phyloP scores from a whole-genome alignment of 441 rosid genomes.

The Euphorbia neoarborescens region DNA sequence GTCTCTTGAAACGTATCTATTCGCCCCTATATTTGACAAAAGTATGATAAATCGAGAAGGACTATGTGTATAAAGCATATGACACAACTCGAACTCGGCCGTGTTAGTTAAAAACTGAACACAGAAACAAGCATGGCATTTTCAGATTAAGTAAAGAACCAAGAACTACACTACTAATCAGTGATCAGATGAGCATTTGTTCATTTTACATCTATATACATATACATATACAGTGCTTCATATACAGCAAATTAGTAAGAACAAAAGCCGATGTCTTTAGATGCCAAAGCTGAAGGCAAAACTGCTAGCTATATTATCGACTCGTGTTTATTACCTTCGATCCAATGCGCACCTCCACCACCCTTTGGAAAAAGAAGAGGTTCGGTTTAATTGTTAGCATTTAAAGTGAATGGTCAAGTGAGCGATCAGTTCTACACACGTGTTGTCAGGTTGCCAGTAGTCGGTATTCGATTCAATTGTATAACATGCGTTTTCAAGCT shows the following conservation, averaged over 20 bases:
- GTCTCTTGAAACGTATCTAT: too few relatives aligned
- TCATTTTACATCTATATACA: slow-evolving; percentile 26
- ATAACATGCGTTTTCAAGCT: slow-evolving; percentile 59
- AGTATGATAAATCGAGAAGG: too few relatives aligned
- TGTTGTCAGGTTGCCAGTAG: slow-evolving; percentile 59
- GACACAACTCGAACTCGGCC: too few relatives aligned
- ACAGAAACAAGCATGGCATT: slow-evolving; percentile 11
- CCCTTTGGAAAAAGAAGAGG: slow-evolving; percentile 34
- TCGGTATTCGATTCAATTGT: slow-evolving; percentile 40
- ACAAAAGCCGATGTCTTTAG: slow-evolving; percentile 21
- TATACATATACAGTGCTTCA: slow-evolving; percentile 22
- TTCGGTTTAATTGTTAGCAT: slow-evolving; percentile 41
- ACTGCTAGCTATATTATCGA: slow-evolving; percentile 19
- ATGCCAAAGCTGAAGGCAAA: slow-evolving; percentile 28
- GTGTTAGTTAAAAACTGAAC: slow-evolving; percentile 7
- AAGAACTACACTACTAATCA: slow-evolving; percentile 8
- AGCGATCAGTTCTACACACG: slow-evolving; percentile 63
- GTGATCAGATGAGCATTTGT: slow-evolving; percentile 19
- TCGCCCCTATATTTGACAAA: too few relatives aligned
- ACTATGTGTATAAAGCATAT: too few relatives aligned
- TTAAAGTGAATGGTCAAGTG: slow-evolving; percentile 50
- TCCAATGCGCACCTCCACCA: slow-evolving; percentile 33
- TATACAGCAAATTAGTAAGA: slow-evolving; percentile 32
- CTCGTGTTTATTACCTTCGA: slow-evolving; percentile 30
- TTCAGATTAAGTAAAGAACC: slow-evolving; percentile 13